Evolutionary conservation across 2,329 filamentous ascomycete species (phyloP), one percentile per base, ranked within the genome.

Genomic region (Fusarium compactum): DNA sequence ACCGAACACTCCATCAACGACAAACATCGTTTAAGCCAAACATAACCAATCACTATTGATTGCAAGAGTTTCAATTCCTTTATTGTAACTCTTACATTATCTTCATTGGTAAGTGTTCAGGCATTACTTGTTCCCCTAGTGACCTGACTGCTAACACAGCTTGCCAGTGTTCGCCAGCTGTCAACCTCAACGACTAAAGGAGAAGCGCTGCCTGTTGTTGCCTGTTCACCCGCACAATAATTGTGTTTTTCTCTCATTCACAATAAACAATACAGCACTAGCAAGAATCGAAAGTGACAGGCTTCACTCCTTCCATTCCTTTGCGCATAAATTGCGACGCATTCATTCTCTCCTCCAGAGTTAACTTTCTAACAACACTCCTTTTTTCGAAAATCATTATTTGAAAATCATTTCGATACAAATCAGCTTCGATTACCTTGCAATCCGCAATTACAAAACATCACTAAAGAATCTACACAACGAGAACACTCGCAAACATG

Each of bases 111-210:
- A 62, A 71, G 59, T 62, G 58, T 60, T 64, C 61, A 25, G 45
- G 53, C 50, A 41, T 48, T 15, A 44, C 34, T 63, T 51, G 41
- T 46, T 29, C n/a, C n/a, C 44, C 24, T 52, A 14, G n/a, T 29
- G 41, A 62, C 24, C 29, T 32, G 22, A 44, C 14, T 41, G 45
- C 38, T 38, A 60, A 62, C 38, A 57, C 50, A 63, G 58, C 52
- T 60, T 58, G 40, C 24, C 69, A 72, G 69, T 71, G 70, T 63
- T 70, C 60, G 71, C 69, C 72, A 75, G 69, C 69, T 65, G 72
- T 50, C 56, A 53, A 64, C 29, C 47, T 60, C 34, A 29, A 51
- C 53, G 34, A 40, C 44, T 40, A 62, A 59, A 56, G 50, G 22
- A 57, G 34, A 57, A 64, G 16, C 48, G 27, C 47, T 59, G 48